These are phyloP conservation scores for Caloboletus firmus DNA, from an alignment of 1,284 basidiomycete species.

Conservation along the genomic window DNA sequence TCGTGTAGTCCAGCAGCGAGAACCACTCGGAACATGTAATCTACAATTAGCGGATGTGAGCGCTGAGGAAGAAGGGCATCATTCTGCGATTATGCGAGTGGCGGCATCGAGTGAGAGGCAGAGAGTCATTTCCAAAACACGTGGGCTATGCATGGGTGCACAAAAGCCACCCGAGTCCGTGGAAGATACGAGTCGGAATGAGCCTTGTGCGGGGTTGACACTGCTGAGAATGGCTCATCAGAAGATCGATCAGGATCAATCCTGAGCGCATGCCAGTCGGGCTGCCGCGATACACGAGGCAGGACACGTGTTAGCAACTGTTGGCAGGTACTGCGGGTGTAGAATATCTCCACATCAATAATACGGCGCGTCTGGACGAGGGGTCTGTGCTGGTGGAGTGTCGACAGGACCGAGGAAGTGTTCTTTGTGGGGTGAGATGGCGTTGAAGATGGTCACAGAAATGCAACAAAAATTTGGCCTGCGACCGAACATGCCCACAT, in stretches of 20 bases:
- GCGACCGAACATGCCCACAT: too few species aligned
- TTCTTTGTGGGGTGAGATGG: too few species aligned
- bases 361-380: neutral
- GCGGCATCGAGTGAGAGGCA: constrained; percentile 4
- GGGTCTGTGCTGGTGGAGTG: neutral
- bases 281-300: constrained; percentile 26
- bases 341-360: constrained; percentile 1
- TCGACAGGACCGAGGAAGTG: too few species aligned
- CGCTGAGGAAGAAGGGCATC: constrained; percentile 13
- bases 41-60: constrained; percentile 8
- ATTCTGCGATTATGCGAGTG: constrained; percentile 9
- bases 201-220: constrained; percentile 9
- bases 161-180: constrained; percentile 10
- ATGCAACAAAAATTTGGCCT: too few species aligned
- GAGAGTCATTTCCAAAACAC: constrained; percentile 25
- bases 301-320: constrained; percentile 21
- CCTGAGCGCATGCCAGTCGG: constrained; percentile 9
- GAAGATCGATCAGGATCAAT: constrained; percentile 22
- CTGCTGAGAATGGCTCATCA: constrained; percentile 12
- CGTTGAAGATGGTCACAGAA: too few species aligned
- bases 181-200: constrained; percentile 12
- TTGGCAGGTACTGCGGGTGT: neutral
- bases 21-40: constrained; percentile 20
- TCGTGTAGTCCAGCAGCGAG: constrained; percentile 29
- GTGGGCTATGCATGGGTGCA: constrained; percentile 25